A percentile compares a stretch with the other conserved stretches of the same genome.
These are phyloP conservation scores for Coemansia nantahalensis DNA, from an alignment of 192 early-diverging fungal genomes.

Conservation along the genomic window DNA sequence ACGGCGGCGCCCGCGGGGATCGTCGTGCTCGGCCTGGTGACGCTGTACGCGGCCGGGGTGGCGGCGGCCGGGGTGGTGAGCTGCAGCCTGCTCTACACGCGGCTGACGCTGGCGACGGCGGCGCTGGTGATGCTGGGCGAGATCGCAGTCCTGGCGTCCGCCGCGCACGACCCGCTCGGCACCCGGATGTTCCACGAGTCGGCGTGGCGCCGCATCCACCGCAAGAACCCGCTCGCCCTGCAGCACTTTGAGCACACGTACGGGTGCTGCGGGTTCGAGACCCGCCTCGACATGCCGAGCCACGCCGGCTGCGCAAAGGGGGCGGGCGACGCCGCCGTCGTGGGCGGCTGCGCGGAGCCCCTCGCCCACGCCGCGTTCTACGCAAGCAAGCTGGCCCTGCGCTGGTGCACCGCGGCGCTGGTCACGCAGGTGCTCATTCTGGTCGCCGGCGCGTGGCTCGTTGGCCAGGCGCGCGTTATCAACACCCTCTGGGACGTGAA, in stretches of 20 bases:
- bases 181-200: conserved; percentile 21
- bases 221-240: conserved; percentile 32
- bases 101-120: conserved; percentile 4
- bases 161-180: conserved; percentile 11
- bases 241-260: conserved; percentile 48
- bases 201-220: conserved; percentile 50
- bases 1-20: not conserved
- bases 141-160: conserved; percentile 11
- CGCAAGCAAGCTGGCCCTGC: conserved; percentile 3
- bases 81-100: not conserved
- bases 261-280: conserved; percentile 53
- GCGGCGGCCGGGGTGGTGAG: conserved; percentile 9
- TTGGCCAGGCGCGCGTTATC: not conserved
- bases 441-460: conserved; percentile 4
- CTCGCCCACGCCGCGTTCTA: conserved; percentile 7
- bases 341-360: conserved; percentile 13
- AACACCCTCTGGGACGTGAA: conserved; percentile 6
- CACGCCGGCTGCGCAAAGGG: conserved; percentile 7
- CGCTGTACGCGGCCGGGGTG: not conserved
- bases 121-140: conserved; percentile 20
- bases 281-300: conserved; percentile 34
- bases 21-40: conserved; percentile 9
- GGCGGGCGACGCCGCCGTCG: not conserved
- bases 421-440: conserved; percentile 18
- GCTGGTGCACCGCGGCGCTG: conserved; percentile 9